Percentiles rank a stretch among this genome's conserved stretches.
These are phyloP conservation scores for Saccharomyces uvarum DNA, from an alignment of 1,139 yeast genomes.

Conservation along the genomic window DNA sequence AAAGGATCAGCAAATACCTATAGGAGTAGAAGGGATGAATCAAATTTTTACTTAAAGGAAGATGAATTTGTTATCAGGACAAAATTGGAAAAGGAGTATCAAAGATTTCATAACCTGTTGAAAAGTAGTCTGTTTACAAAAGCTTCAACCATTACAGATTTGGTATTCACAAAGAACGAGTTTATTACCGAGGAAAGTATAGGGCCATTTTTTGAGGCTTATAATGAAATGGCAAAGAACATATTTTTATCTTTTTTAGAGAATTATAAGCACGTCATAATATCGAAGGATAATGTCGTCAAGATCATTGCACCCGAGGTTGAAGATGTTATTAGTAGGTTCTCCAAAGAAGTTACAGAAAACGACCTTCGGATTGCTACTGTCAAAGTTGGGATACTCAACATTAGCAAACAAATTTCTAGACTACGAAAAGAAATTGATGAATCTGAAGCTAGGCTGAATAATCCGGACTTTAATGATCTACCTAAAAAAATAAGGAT, in stretches of 20 bases:
- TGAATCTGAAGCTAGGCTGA: conserved; percentile 9
- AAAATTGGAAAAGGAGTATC: conserved; percentile 11
- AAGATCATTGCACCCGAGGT: conserved; percentile 18
- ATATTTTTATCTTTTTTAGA: conserved; percentile 19
- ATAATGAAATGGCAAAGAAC: conserved; percentile 13
- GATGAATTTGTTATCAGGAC: conserved; percentile 13
- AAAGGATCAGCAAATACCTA: conserved; percentile 3
- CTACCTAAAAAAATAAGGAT: conserved; percentile 14
- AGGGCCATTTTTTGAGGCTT: conserved; percentile 1
- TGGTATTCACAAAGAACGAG: conserved; percentile 17
- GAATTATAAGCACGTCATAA: conserved; percentile 14
- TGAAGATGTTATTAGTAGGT: conserved; percentile 4
- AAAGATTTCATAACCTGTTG: conserved; percentile 10
- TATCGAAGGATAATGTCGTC: conserved; percentile 12
- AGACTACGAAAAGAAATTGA: conserved; percentile 13
- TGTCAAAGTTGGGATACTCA: conserved; percentile 23
- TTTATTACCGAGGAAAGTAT: conserved; percentile 17
- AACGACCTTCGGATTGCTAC: conserved; percentile 30
- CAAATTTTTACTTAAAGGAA: conserved; percentile 18
- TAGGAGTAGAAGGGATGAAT: conserved; percentile 13
- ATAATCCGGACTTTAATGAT: conserved; percentile 5
- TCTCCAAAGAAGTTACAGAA: conserved; percentile 23
- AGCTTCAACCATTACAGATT: conserved; percentile 21
- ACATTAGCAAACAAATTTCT: conserved; percentile 13
- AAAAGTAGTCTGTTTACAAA: conserved; percentile 11